A percentile compares a stretch with the other conserved stretches of the same genome.
Evolutionary conservation across 805 yeast species (phyloP).

Genomic region (Barnettozyma botsteinii): DNA sequence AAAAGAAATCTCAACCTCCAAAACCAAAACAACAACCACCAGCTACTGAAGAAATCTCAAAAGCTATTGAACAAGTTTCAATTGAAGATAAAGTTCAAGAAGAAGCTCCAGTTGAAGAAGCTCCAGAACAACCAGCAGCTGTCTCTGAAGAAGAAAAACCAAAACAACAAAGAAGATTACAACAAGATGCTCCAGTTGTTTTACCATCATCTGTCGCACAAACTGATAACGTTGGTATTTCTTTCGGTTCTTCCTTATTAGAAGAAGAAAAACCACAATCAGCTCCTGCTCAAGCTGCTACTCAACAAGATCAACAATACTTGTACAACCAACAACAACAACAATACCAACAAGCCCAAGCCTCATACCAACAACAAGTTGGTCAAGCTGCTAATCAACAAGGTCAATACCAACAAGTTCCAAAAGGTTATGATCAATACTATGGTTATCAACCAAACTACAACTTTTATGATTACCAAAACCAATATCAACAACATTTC

Average conservation of each 20-base stretch:
- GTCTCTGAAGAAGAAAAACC: constrained; percentile 21
- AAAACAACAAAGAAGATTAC: constrained; percentile 30
- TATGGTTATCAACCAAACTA: constrained; percentile 18
- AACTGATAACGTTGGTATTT: constrained; percentile 43
- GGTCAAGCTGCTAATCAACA: constrained; percentile 16
- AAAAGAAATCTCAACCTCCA: constrained; percentile 20
- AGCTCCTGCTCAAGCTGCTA: constrained; percentile 13
- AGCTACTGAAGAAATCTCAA: constrained; percentile 21
- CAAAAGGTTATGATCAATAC: too few relatives aligned
- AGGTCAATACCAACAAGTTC: not conserved
- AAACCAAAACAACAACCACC: constrained; percentile 17
- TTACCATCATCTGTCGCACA: constrained; percentile 42
- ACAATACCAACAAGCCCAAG: constrained; percentile 20
- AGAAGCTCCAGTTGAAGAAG: constrained; percentile 8
- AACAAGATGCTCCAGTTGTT: constrained; percentile 42
- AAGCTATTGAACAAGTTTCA: constrained; percentile 17
- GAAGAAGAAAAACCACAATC: constrained; percentile 26
- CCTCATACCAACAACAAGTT: constrained; percentile 31
- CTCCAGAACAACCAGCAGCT: constrained; percentile 10
- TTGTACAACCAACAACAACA: constrained; percentile 18
- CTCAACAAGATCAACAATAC: constrained; percentile 18
- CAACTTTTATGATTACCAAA: constrained; percentile 8
- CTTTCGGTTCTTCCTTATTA: constrained; percentile 55
- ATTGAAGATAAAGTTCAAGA: constrained; percentile 18
- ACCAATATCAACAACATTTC: constrained; percentile 10